Conservation (phyloP, 306 rosid genomes). For the Malus sylvestris region DNA sequence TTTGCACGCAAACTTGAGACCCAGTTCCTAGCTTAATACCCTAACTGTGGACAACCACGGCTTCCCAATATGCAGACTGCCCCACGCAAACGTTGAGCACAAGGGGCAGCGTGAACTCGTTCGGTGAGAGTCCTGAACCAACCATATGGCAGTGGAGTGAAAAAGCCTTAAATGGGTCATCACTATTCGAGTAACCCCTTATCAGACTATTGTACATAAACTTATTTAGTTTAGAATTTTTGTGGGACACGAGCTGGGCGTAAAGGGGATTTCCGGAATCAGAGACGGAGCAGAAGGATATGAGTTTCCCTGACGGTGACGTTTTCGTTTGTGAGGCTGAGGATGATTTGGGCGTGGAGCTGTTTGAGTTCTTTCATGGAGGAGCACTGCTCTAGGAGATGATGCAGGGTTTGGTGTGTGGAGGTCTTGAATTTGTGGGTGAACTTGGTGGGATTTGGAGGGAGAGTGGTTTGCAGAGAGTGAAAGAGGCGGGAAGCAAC, state of each 20-base stretch:
- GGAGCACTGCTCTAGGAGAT: constrained; percentile 41
- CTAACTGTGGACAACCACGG: constrained; percentile 43
- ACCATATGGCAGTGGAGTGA: constrained; percentile 46
- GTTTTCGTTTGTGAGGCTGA: constrained; percentile 33
- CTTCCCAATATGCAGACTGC: constrained; percentile 38
- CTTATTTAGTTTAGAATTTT: constrained; percentile 45
- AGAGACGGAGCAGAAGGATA: constrained; percentile 35
- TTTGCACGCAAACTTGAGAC: constrained; percentile 41
- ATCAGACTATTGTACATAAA: constrained; percentile 71
- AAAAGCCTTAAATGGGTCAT: constrained; percentile 30
- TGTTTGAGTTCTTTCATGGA: constrained; percentile 51
- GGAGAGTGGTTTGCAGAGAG: constrained; percentile 4
- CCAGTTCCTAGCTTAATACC: constrained; percentile 52
- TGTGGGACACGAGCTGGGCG: constrained; percentile 45
- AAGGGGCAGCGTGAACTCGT: constrained; percentile 65
- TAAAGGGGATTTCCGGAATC: constrained; percentile 35
- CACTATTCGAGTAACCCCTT: constrained; percentile 44
- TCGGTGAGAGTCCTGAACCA: constrained; percentile 40
- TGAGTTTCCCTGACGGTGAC: constrained; percentile 42
- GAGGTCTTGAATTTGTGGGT: constrained; percentile 35
- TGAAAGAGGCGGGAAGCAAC: constrained; percentile 36
- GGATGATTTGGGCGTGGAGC: constrained; percentile 58
- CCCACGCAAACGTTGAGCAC: constrained; percentile 53
- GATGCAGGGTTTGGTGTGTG: constrained; percentile 47
- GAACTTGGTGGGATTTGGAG: constrained; percentile 2